Evolutionary conservation across 2,329 filamentous ascomycete species (phyloP), one percentile per base, ranked within the genome.

Genomic region (Fusarium continuum): DNA sequence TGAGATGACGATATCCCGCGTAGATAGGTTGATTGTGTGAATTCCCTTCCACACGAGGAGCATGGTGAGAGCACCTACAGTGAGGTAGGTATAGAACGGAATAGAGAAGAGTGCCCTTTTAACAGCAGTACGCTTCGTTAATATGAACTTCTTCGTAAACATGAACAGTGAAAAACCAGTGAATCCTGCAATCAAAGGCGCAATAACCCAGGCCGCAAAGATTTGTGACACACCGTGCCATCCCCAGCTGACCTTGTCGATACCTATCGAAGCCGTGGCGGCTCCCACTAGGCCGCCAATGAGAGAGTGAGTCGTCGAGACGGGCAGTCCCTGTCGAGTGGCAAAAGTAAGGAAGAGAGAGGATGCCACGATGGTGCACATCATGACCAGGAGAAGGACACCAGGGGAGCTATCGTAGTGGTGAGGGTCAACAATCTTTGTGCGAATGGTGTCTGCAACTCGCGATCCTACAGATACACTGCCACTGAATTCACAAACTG

Each of bases 401-500:
- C 83, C 7, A 39, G 79, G 77, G 60, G 88, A 82, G 44, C 87
- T 81, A 50, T 84, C 84, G 67, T 83, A 86, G 25, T 78, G 71
- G 11, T 76, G 69, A 26, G 77, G 77, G 10, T 77, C 74, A 60
- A 84, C 77, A 54, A 84, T 77, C 50, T 88, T 64, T 82, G 82
- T 74, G 76, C 80, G 68, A 80, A 88, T 88, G 7, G 86, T 88
- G 52, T 84, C 83, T 26, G 86, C 83, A 4, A 86, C 85, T 59
- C 85, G 82, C 35, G 85, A 81, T 17, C 85, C 87, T 23, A 88
- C 85, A 45, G 82, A 82, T 34, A 89, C 77, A 45, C 85, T 81
- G 26, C 87, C 87, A 13, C 80, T 73, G 64, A 89, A 85, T 72
- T 89, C 87, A 75, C 88, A 86, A 53, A 88, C 73, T 41, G 82